Evolutionary conservation across 306 rosid species (phyloP).

Genomic region (Quercus engelmannii): DNA sequence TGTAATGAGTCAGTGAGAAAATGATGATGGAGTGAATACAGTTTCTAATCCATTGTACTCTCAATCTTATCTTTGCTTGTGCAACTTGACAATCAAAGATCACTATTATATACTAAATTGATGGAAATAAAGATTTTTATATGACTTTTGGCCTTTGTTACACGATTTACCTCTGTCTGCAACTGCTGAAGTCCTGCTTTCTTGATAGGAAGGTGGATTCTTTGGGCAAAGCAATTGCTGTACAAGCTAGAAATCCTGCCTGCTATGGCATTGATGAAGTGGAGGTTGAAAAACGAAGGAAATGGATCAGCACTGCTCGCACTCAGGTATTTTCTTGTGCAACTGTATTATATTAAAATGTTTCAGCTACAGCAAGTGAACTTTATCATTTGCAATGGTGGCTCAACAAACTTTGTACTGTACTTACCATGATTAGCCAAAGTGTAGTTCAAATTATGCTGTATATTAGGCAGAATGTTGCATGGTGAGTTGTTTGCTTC

Average conservation of each 20-base stretch:
- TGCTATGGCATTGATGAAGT: slow-evolving; percentile 82
- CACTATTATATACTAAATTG: neutral
- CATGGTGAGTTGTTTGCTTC: too few relatives aligned
- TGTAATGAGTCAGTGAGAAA: neutral
- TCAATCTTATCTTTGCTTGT: neutral
- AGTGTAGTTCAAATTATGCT: too few relatives aligned
- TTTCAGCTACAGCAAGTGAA: neutral
- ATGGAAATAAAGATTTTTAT: neutral
- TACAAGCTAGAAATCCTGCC: slow-evolving; percentile 88
- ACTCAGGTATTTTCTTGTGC: slow-evolving; percentile 56
- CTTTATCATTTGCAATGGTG: too few relatives aligned
- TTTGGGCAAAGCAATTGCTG: slow-evolving; percentile 87
- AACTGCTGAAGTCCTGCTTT: slow-evolving; percentile 59
- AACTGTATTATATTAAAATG: neutral
- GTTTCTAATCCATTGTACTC: slow-evolving; percentile 1
- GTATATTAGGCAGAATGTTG: too few relatives aligned
- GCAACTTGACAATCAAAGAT: neutral
- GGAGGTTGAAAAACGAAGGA: slow-evolving; percentile 89
- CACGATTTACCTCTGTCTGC: slow-evolving; percentile 5
- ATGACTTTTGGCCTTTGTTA: neutral
- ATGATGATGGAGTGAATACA: neutral
- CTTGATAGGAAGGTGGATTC: slow-evolving; percentile 98
- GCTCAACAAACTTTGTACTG: too few relatives aligned
- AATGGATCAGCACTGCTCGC: slow-evolving; percentile 86
- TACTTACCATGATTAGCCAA: too few relatives aligned